phyloP scores from a whole-genome alignment of 192 early-diverging fungal species.

The Backusella parvicylindrica region DNA sequence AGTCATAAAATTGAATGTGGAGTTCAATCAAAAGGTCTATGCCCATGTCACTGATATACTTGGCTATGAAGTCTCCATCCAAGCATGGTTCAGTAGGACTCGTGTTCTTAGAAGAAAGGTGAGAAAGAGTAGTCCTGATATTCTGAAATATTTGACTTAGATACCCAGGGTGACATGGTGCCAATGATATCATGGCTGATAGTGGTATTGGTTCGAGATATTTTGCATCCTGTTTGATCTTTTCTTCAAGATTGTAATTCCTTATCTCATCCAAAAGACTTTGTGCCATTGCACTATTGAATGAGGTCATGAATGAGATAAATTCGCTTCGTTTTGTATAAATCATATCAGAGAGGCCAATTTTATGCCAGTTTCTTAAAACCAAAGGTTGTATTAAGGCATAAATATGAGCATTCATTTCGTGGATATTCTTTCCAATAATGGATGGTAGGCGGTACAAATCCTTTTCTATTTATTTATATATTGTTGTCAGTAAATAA shows the following conservation, averaged over 20 bases:
- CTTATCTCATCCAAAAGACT: background rate
- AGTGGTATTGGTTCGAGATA: background rate
- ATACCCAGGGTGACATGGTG: background rate
- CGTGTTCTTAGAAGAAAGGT: too few species aligned
- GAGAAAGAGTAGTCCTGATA: background rate
- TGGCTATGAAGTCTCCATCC: background rate
- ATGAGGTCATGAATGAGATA: background rate
- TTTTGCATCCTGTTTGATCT: background rate
- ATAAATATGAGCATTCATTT: background rate
- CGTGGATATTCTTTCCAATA: slow-evolving; percentile 5
- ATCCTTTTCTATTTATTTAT: background rate
- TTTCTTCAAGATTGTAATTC: background rate
- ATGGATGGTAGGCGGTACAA: background rate
- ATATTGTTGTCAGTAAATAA: background rate
- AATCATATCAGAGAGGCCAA: background rate
- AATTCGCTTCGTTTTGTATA: background rate
- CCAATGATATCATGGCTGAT: background rate
- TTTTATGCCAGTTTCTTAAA: background rate
- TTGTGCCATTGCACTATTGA: background rate
- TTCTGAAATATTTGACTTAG: background rate
- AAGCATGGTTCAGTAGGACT: background rate
- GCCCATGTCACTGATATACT: background rate
- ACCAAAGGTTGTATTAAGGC: background rate
- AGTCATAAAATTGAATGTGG: background rate
- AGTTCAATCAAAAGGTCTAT: background rate